Conservation (phyloP, 805 yeast genomes). For the Wickerhamomyces pijperi region DNA sequence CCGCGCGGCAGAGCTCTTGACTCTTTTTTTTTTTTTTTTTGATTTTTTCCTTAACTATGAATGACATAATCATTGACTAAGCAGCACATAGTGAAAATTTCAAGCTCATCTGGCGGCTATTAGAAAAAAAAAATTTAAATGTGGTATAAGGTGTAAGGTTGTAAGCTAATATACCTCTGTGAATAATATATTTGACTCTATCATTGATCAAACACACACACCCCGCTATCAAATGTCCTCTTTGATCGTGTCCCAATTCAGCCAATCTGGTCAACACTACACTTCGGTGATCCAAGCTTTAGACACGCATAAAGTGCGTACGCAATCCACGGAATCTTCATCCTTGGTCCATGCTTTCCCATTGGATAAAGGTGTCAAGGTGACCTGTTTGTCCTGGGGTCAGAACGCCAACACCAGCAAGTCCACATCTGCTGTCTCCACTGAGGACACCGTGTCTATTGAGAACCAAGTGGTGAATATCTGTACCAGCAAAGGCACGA, state of each 20-base stretch:
- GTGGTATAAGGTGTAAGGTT: too few species aligned
- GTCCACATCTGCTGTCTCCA: too few species aligned
- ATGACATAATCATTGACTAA: neutral
- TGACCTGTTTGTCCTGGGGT: conserved; percentile 47
- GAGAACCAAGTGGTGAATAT: conserved; percentile 43
- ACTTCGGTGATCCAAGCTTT: conserved; percentile 60
- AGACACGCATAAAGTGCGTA: conserved; percentile 60
- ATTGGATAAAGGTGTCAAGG: conserved; percentile 38
- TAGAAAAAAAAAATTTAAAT: too few species aligned
- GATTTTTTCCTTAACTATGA: too few species aligned
- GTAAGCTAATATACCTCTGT: too few species aligned
- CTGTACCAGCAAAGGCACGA: conserved; percentile 54
- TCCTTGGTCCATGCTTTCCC: conserved; percentile 35
- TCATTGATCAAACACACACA: too few species aligned
- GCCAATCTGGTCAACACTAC: conserved; percentile 47
- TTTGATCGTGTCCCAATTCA: conserved; percentile 29
- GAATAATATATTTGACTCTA: too few species aligned
- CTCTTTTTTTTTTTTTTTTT: too few species aligned
- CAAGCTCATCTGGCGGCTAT: conserved; percentile 3
- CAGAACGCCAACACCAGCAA: conserved; percentile 12
- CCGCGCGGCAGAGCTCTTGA: neutral
- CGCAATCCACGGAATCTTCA: conserved; percentile 40
- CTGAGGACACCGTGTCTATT: conserved; percentile 18
- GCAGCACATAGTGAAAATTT: neutral
- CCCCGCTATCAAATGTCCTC: conserved; percentile 4